These are phyloP conservation scores for Pythium periplocum DNA, from an alignment of 352 stramenopile genomes.

Conservation along the genomic window DNA sequence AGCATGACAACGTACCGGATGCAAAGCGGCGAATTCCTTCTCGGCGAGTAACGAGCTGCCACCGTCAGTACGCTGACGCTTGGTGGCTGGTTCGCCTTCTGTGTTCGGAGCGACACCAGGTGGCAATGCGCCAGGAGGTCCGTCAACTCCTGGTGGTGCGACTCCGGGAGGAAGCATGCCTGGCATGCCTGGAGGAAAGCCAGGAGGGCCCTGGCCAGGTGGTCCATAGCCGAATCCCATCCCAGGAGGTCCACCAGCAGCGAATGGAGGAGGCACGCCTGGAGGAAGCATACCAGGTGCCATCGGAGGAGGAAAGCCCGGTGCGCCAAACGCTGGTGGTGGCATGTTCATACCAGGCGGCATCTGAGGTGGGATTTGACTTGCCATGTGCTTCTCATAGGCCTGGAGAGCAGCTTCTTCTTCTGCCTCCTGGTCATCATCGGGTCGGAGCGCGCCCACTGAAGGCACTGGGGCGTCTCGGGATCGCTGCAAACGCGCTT, in stretches of 20 bases:
- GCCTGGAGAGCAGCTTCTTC: constrained; percentile 20
- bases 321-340: neutral
- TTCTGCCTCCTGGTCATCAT: constrained; percentile 30
- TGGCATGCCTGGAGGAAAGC: constrained; percentile 13
- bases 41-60: constrained; percentile 57
- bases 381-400: too few species aligned
- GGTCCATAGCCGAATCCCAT: constrained; percentile 5
- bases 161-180: constrained; percentile 24
- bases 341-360: too few species aligned
- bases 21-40: constrained; percentile 65
- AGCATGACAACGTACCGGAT: constrained; percentile 42
- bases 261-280: constrained; percentile 13
- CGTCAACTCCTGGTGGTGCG: constrained; percentile 19
- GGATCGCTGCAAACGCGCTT: constrained; percentile 47
- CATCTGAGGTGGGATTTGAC: too few species aligned
- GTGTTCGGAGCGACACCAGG: neutral
- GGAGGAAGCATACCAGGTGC: constrained; percentile 20
- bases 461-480: constrained; percentile 31
- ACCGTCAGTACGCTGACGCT: constrained; percentile 64
- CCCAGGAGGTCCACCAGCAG: constrained; percentile 2
- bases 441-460: constrained; percentile 10
- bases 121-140: constrained; percentile 2
- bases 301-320: constrained; percentile 6
- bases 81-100: constrained; percentile 42
- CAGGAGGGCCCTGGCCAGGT: constrained; percentile 9